Conservation (phyloP, 164 flowering plant genomes). For the Magnolia sinica region DNA sequence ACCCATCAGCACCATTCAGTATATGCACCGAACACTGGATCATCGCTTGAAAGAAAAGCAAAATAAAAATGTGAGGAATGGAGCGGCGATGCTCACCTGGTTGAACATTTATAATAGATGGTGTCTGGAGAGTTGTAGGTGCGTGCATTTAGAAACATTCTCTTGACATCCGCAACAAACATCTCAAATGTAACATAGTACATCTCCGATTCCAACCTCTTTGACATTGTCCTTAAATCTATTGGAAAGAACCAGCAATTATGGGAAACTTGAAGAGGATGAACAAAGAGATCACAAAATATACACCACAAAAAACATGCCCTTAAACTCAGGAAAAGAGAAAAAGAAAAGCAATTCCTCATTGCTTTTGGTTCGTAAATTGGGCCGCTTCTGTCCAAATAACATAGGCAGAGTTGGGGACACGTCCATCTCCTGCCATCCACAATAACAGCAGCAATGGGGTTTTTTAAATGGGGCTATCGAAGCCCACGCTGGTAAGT, state of each 20-base stretch:
- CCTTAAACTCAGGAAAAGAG: not conserved
- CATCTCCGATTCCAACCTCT: slow-evolving; percentile 89
- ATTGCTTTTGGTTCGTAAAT: not conserved
- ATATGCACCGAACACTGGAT: not conserved
- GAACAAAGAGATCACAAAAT: not conserved
- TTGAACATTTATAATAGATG: slow-evolving; percentile 87
- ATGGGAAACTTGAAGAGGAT: not conserved
- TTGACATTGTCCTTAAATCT: slow-evolving; percentile 92
- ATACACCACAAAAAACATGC: not conserved
- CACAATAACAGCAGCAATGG: not conserved
- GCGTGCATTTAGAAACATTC: slow-evolving; percentile 90
- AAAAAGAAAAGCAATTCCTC: not conserved
- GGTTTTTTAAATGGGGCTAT: not conserved
- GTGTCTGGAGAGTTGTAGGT: slow-evolving; percentile 95
- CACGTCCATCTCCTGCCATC: not conserved
- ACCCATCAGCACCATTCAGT: not conserved
- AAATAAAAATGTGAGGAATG: not conserved
- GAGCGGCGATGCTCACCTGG: slow-evolving; percentile 44
- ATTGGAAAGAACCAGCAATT: slow-evolving; percentile 7
- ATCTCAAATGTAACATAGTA: slow-evolving; percentile 96
- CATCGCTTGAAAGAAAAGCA: not conserved
- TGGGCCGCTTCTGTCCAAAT: not conserved
- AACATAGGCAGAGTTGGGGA: not conserved
- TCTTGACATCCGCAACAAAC: slow-evolving; percentile 87
- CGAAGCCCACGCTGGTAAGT: not conserved